Evolutionary conservation across 176 grass and related monocot species (phyloP).

Genomic region (Tuctoria greenei): DNA sequence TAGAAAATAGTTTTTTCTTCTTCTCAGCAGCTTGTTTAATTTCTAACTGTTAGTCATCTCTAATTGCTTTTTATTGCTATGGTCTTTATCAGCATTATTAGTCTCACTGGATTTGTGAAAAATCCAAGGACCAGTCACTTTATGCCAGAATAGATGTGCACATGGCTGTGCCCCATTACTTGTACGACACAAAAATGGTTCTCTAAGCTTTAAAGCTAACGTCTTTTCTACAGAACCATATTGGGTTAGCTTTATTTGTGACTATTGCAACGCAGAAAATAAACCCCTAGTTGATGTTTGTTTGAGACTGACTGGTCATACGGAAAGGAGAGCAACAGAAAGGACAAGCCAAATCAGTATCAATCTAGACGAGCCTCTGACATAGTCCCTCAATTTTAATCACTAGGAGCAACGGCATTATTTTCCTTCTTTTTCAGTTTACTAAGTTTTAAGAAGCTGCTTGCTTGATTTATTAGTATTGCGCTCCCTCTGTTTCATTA

Average conservation of each 20-base stretch:
- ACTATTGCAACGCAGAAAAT: slow-evolving; percentile 22
- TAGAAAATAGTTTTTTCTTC: slow-evolving; percentile 23
- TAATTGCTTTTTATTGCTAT: slow-evolving; percentile 47
- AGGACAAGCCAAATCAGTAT: slow-evolving; percentile 23
- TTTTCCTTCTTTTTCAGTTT: neutral
- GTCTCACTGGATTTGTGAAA: slow-evolving; percentile 33
- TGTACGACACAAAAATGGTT: slow-evolving; percentile 13
- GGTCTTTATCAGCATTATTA: slow-evolving; percentile 45
- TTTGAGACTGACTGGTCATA: slow-evolving; percentile 25
- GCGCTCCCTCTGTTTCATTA: neutral
- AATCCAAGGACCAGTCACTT: slow-evolving; percentile 38
- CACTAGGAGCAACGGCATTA: slow-evolving; percentile 9
- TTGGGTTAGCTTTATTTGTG: slow-evolving; percentile 8
- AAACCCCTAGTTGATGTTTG: slow-evolving; percentile 27
- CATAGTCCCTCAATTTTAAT: slow-evolving; percentile 30
- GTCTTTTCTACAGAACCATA: slow-evolving; percentile 16
- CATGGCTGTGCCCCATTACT: slow-evolving; percentile 32
- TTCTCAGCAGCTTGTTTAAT: neutral
- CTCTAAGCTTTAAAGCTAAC: slow-evolving; percentile 37
- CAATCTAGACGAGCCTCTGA: slow-evolving; percentile 28
- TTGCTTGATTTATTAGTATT: slow-evolving; percentile 15
- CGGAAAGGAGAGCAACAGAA: slow-evolving; percentile 24
- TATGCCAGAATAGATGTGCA: slow-evolving; percentile 40
- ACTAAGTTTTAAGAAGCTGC: neutral
- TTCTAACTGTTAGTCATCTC: slow-evolving; percentile 29